A percentile compares a stretch with the other conserved stretches of the same genome.
phyloP scores from a whole-genome alignment of 2,329 filamentous ascomycete species.

The Lachnellula cervina region DNA sequence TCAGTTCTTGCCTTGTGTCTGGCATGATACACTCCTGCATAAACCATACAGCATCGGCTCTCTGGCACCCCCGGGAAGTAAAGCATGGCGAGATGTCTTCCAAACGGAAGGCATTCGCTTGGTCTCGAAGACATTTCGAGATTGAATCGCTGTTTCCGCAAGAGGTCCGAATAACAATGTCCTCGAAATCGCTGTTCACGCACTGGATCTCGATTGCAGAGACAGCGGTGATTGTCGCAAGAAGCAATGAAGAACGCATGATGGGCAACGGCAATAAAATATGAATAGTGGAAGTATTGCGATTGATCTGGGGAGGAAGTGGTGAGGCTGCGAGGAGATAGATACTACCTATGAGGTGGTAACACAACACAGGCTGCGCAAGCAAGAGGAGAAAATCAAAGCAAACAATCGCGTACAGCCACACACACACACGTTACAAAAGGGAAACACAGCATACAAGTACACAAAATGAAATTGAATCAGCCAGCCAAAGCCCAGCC shows the following conservation, averaged over 20 bases:
- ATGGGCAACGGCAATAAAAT: background rate
- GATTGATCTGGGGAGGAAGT: no score
- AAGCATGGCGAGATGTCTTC: constrained; percentile 24
- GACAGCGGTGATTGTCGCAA: constrained; percentile 16
- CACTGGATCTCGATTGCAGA: constrained; percentile 15
- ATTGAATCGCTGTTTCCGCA: constrained; percentile 20
- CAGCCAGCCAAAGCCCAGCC: background rate
- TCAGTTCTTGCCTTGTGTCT: constrained; percentile 16
- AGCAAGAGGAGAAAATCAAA: background rate
- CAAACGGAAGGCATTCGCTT: constrained; percentile 12
- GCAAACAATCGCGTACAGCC: background rate
- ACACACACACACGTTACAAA: background rate
- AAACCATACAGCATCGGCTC: constrained; percentile 20
- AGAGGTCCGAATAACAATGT: constrained; percentile 16
- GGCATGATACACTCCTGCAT: constrained; percentile 13
- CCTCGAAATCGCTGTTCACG: constrained; percentile 16
- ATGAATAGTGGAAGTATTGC: background rate
- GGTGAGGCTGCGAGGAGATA: no score
- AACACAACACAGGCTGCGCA: background rate
- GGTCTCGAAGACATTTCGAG: constrained; percentile 17
- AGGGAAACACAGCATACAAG: background rate
- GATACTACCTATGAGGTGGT: no score
- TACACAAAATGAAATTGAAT: background rate
- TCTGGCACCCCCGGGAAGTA: constrained; percentile 18
- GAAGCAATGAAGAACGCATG: constrained; percentile 20